Conservation (phyloP, 1,284 basidiomycete genomes). For the Sporisorium scitamineum region DNA sequence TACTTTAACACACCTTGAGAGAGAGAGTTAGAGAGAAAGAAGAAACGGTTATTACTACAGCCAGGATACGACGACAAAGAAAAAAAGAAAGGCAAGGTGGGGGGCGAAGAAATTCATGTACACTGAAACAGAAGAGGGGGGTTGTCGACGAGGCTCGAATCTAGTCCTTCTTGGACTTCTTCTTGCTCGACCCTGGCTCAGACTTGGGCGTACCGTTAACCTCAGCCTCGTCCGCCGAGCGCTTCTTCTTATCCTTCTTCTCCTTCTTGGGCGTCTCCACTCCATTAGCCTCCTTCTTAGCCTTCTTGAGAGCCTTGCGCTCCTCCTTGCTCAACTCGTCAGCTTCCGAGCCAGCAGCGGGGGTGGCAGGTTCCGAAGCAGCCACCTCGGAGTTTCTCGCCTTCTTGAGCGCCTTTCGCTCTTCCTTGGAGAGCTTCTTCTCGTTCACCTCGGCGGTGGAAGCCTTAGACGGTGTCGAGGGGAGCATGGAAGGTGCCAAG, state of each 20-base stretch:
- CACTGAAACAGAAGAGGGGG: background rate
- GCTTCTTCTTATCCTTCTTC: slow-evolving; percentile 65
- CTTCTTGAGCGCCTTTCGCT: slow-evolving; percentile 60
- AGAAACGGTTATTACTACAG: slow-evolving; percentile 37
- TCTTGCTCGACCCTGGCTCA: slow-evolving; percentile 55
- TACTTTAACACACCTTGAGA: background rate
- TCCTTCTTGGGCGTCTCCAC: slow-evolving; percentile 55
- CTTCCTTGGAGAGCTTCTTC: slow-evolving; percentile 60
- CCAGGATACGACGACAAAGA: too few species aligned
- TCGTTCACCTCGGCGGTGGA: slow-evolving; percentile 63
- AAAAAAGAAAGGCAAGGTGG: slow-evolving; percentile 1
- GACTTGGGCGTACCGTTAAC: slow-evolving; percentile 50
- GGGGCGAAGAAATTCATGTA: background rate
- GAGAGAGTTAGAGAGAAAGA: background rate
- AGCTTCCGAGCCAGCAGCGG: slow-evolving; percentile 73
- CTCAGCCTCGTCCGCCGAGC: slow-evolving; percentile 52
- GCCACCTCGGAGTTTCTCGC: slow-evolving; percentile 41
- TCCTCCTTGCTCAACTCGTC: slow-evolving; percentile 69
- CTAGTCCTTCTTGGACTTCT: slow-evolving; percentile 59
- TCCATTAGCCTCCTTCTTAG: slow-evolving; percentile 50
- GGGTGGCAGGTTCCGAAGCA: slow-evolving; percentile 41
- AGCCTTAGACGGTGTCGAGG: slow-evolving; percentile 71
- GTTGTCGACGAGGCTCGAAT: background rate
- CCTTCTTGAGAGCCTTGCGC: slow-evolving; percentile 54
- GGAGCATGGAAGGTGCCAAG: slow-evolving; percentile 69